phyloP scores from a whole-genome alignment of 2,329 filamentous ascomycete genomes.

The Juglanconis oblonga region DNA sequence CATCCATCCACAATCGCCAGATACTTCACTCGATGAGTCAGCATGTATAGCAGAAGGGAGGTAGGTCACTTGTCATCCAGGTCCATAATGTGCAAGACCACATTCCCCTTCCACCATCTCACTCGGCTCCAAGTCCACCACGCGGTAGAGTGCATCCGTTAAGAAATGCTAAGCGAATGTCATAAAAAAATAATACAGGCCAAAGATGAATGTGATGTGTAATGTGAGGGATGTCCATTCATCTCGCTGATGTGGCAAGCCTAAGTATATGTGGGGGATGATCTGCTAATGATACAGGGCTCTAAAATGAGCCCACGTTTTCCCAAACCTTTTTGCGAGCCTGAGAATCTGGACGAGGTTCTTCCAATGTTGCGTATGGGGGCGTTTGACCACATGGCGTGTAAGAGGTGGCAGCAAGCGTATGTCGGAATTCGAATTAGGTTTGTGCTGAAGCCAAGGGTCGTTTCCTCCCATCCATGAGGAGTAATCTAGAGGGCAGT shows the following conservation, averaged over 20 bases:
- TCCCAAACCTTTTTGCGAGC: slow-evolving; percentile 7
- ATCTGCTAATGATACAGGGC: slow-evolving; percentile 15
- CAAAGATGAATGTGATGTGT: slow-evolving; percentile 4
- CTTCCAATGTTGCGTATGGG: neutral
- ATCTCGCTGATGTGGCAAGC: slow-evolving; percentile 5
- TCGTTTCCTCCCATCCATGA: slow-evolving; percentile 11
- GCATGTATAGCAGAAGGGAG: too few relatives aligned
- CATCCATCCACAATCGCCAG: too few relatives aligned
- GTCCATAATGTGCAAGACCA: neutral
- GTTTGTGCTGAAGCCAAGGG: slow-evolving; percentile 10
- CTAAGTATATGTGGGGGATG: slow-evolving; percentile 5
- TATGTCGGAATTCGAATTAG: slow-evolving; percentile 6
- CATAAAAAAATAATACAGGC: slow-evolving; percentile 7
- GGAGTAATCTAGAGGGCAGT: slow-evolving; percentile 18
- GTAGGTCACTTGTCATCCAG: neutral
- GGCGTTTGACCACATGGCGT: slow-evolving; percentile 5
- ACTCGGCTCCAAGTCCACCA: neutral
- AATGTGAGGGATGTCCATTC: slow-evolving; percentile 9
- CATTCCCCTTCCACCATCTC: neutral
- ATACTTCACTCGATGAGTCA: too few relatives aligned
- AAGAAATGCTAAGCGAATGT: slow-evolving; percentile 10
- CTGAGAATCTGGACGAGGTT: slow-evolving; percentile 1
- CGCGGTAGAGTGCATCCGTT: neutral
- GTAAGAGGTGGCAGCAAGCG: slow-evolving; percentile 4
- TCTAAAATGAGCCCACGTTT: slow-evolving; percentile 2